Evolutionary conservation across 176 grass and related monocot species (phyloP).

Genomic region (Eragrostis nindensis): DNA sequence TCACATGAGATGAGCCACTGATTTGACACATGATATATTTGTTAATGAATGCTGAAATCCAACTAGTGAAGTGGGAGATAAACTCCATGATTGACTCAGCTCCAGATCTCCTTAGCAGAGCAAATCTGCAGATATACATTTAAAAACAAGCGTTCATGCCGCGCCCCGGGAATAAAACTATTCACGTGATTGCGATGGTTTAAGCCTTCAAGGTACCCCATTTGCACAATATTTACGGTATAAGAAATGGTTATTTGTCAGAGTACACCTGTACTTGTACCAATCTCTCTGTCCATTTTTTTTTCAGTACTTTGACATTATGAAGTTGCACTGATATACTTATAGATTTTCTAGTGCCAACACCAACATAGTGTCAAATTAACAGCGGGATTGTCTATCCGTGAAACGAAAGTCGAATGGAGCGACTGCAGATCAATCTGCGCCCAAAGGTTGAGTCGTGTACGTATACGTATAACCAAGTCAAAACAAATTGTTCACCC

Average conservation of each 20-base stretch:
- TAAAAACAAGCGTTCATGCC: conserved; percentile 4
- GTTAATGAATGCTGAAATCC: not conserved
- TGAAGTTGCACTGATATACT: no score
- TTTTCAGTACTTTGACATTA: no score
- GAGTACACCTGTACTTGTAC: not conserved
- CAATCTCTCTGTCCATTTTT: no score
- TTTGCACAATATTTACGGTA: not conserved
- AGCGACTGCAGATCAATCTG: no score
- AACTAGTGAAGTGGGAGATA: conserved; percentile 20
- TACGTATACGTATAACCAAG: no score
- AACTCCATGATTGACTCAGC: not conserved
- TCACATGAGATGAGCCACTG: not conserved
- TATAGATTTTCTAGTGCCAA: no score
- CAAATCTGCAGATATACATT: conserved; percentile 25
- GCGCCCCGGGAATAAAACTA: not conserved
- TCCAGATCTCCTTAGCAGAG: conserved; percentile 27
- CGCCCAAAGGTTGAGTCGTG: no score
- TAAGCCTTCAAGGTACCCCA: not conserved
- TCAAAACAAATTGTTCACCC: no score
- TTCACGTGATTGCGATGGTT: not conserved
- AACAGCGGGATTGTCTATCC: no score
- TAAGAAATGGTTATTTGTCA: not conserved
- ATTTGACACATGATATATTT: not conserved
- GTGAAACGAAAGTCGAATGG: no score
- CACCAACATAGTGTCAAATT: no score